Conservation (phyloP, 768 basidiomycete species). For the Hygrophorus russula region DNA sequence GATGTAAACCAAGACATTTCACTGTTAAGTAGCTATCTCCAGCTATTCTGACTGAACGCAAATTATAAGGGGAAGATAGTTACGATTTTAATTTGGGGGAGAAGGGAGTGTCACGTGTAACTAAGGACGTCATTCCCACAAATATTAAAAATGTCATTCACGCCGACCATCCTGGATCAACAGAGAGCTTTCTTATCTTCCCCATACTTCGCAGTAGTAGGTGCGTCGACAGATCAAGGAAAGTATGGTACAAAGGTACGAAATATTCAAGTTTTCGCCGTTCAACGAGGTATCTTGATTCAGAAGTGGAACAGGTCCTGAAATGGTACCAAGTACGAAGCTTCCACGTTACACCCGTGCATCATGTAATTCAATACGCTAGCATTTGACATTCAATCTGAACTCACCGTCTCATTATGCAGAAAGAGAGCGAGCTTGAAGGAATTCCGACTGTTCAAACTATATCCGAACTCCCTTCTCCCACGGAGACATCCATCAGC, state of each 20-base stretch:
- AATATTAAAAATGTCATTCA: no score
- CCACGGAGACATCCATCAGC: conserved; percentile 61
- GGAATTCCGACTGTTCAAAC: conserved; percentile 45
- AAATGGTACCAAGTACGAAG: conserved; percentile 62
- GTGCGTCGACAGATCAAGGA: conserved; percentile 67
- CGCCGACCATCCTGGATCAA: conserved; percentile 6
- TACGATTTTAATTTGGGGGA: no score
- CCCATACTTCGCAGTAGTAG: conserved; percentile 65
- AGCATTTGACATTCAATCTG: background rate
- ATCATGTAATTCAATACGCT: conserved; percentile 37
- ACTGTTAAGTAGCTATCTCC: no score
- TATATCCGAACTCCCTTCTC: conserved; percentile 45
- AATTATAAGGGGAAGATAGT: no score
- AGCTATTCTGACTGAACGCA: no score
- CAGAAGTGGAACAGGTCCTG: conserved; percentile 40
- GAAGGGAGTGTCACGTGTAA: no score
- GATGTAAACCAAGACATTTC: background rate
- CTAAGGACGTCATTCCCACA: no score
- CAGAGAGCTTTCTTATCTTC: conserved; percentile 55
- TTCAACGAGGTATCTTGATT: background rate
- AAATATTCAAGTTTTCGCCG: background rate
- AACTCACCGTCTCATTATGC: conserved; percentile 3
- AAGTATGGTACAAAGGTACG: conserved; percentile 72
- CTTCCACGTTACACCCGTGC: conserved; percentile 58
- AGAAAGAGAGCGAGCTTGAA: conserved; percentile 67